These are phyloP conservation scores for Paraconiothyrium brasiliense DNA, from an alignment of 2,329 filamentous ascomycete species.

Conservation along the genomic window DNA sequence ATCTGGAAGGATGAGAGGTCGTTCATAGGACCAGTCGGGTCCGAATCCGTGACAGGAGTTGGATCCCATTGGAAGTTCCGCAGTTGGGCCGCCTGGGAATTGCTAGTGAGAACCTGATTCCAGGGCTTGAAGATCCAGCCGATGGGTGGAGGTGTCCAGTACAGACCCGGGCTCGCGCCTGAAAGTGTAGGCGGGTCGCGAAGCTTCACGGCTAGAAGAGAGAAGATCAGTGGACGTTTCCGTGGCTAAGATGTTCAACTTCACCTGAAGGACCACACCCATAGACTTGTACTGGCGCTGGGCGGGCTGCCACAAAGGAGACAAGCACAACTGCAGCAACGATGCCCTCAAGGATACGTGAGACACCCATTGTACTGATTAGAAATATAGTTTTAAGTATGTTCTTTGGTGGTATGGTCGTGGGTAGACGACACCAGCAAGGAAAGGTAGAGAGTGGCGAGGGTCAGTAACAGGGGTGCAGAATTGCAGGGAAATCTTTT, in stretches of 20 bases:
- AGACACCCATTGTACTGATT: background rate
- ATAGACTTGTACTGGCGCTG: background rate
- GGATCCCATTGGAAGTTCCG: slow-evolving; percentile 33
- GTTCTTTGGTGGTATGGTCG: background rate
- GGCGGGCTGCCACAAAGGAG: background rate
- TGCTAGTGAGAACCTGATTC: slow-evolving; percentile 28
- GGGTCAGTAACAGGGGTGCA: background rate
- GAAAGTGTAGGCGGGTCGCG: slow-evolving; percentile 8
- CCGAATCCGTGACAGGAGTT: slow-evolving; percentile 17
- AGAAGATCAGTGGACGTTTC: background rate
- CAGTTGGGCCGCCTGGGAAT: slow-evolving; percentile 21
- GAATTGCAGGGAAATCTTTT: background rate
- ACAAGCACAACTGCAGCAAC: slow-evolving; percentile 1
- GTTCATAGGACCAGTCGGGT: slow-evolving; percentile 22
- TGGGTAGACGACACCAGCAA: background rate
- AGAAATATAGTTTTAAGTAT: background rate
- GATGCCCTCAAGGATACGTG: background rate
- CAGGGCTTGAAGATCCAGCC: slow-evolving; percentile 31
- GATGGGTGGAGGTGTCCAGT: slow-evolving; percentile 20
- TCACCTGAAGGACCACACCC: background rate
- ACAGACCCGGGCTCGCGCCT: background rate
- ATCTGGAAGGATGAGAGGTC: slow-evolving; percentile 33
- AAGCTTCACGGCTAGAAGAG: background rate
- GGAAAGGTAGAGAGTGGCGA: background rate
- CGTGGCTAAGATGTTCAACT: background rate